Evolutionary conservation across 2,329 filamentous ascomycete genomes (phyloP).

Genomic region (Sphaerulina musiva): DNA sequence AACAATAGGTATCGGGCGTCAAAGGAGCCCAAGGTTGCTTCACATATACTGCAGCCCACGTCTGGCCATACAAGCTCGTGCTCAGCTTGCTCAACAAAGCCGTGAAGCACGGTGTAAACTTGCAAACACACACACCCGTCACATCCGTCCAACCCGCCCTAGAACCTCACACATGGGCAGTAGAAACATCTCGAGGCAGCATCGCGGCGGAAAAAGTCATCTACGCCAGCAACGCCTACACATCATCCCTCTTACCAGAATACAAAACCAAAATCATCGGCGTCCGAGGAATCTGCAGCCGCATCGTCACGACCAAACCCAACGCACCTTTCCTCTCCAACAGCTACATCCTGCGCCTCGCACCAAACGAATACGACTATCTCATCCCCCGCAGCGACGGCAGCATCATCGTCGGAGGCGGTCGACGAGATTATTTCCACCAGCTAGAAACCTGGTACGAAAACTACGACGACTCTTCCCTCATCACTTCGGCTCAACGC

Average conservation of each 20-base stretch:
- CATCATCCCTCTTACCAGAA: slow-evolving; percentile 28
- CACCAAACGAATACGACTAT: slow-evolving; percentile 33
- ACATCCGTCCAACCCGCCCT: slow-evolving; percentile 67
- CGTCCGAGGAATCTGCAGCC: slow-evolving; percentile 46
- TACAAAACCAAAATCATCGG: slow-evolving; percentile 32
- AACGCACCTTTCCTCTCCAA: slow-evolving; percentile 24
- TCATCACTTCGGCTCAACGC: slow-evolving; percentile 39
- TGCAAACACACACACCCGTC: slow-evolving; percentile 67
- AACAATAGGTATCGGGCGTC: slow-evolving; percentile 33
- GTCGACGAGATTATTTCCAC: slow-evolving; percentile 21
- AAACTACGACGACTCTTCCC: slow-evolving; percentile 41
- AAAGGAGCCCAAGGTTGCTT: slow-evolving; percentile 35
- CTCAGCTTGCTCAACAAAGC: slow-evolving; percentile 23
- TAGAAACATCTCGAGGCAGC: slow-evolving; percentile 21
- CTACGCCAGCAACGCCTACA: slow-evolving; percentile 30
- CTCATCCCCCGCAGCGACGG: slow-evolving; percentile 43
- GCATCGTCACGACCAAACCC: slow-evolving; percentile 12
- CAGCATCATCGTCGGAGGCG: slow-evolving; percentile 44
- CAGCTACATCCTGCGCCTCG: slow-evolving; percentile 25
- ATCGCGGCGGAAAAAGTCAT: slow-evolving; percentile 31
- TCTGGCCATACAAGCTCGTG: slow-evolving; percentile 31
- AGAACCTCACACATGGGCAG: slow-evolving; percentile 9
- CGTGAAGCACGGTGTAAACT: slow-evolving; percentile 51
- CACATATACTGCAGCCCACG: slow-evolving; percentile 46
- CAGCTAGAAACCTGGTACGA: slow-evolving; percentile 40